These are phyloP conservation scores for Neoarthrinium moseri DNA, from an alignment of 2,329 filamentous ascomycete genomes.

Conservation along the genomic window DNA sequence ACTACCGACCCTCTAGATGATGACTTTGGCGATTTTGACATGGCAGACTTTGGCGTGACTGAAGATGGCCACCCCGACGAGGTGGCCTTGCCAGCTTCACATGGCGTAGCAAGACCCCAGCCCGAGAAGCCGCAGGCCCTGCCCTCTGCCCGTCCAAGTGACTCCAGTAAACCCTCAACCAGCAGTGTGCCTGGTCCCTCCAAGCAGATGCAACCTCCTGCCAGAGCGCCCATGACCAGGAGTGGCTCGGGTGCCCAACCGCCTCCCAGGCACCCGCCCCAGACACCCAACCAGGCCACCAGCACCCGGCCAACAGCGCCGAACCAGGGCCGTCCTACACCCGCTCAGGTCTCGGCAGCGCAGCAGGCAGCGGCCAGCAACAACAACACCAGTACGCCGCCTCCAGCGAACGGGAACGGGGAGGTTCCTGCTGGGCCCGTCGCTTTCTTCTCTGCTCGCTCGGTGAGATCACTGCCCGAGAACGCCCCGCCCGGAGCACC, in stretches of 20 bases:
- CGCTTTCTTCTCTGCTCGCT: constrained; percentile 71
- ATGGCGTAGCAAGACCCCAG: constrained; percentile 17
- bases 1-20: constrained; percentile 28
- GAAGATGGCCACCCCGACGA: constrained; percentile 76
- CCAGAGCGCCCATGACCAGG: constrained; percentile 26
- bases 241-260: constrained; percentile 28
- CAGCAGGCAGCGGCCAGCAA: constrained; percentile 24
- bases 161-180: constrained; percentile 24
- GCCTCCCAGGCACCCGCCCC: constrained; percentile 27
- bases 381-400: constrained; percentile 26
- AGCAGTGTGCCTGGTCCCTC: constrained; percentile 16
- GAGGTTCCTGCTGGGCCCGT: constrained; percentile 37
- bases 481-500: constrained; percentile 38
- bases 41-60: constrained; percentile 70
- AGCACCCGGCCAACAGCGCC: constrained; percentile 22
- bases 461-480: constrained; percentile 56
- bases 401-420: constrained; percentile 21
- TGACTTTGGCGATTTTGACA: constrained; percentile 63
- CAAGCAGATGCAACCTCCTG: constrained; percentile 36
- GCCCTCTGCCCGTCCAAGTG: constrained; percentile 17
- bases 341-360: constrained; percentile 8
- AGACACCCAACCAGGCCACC: constrained; percentile 32
- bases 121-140: constrained; percentile 25
- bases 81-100: constrained; percentile 54
- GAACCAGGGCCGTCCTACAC: constrained; percentile 17